Evolutionary conservation across 192 early-diverging fungal genomes (phyloP), one percentile per base, ranked within the genome.

Genomic region (Gamsiella multidivaricata): DNA sequence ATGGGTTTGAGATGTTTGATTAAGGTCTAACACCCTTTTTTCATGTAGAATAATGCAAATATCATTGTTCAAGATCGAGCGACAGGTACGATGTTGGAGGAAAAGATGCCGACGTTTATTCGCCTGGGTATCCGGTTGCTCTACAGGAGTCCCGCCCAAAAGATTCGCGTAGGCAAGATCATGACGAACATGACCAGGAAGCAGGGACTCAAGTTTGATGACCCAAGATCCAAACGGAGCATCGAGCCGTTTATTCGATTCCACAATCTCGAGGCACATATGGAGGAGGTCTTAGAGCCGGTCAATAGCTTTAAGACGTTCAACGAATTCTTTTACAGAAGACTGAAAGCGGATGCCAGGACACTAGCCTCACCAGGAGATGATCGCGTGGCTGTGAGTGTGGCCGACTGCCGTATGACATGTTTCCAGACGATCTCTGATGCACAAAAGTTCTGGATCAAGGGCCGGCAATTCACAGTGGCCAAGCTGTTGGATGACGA

Each of bases 321-420:
- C 64, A 95, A 95, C 70, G 88, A 94, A 62, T 95, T 95, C 80
- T 95, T 94, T 61, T 94, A 92, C 80, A 85, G 94, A 17, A 87
- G 85, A 23, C 80, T 95, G 29, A 94, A 93, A 61, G 89, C 91
- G 3, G 73, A 71, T n/a, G 83, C 90, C 3, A 80, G 94, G 5
- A 63, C 55, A 20, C 80, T 83, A 20, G 74, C 71, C 17, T 74
- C 54, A 5, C 80, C 82, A 22, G 75, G 85, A 18, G 78, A 91
- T 54, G 84, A 85, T 10, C 60, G 54, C 8, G 87, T 92, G 3
- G 82, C 84, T 9, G 89, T 94, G 8, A 90, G 87, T 52, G 84
- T 90, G n/a, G 93, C 93, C 1, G 94, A 95, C 70, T 91, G 87
- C 60, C 84, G 94, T 18, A 84, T 90, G 70, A 91, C 83, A 52